Percentiles rank a stretch among this genome's conserved stretches.
phyloP scores from a whole-genome alignment of 2,329 filamentous ascomycete species.

The Diaporthe humulicola region DNA sequence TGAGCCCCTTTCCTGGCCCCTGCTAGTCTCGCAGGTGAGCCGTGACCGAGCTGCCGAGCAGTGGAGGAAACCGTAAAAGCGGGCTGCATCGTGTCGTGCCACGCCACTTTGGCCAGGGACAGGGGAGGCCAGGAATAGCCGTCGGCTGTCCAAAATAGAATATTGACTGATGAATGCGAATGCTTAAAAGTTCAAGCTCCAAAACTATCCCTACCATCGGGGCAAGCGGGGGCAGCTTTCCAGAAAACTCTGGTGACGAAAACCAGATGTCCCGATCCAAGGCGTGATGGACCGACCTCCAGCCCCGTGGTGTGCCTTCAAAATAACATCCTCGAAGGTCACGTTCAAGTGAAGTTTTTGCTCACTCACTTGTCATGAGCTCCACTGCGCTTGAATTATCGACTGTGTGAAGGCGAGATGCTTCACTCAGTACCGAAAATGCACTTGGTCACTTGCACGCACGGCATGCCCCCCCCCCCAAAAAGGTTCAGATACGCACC shows the following conservation, averaged over 20 bases:
- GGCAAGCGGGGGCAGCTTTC: too few species aligned
- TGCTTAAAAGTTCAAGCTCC: neutral
- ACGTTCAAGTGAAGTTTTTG: neutral
- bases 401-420: too few species aligned
- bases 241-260: neutral
- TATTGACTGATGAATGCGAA: neutral
- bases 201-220: neutral
- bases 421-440: neutral
- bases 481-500: neutral
- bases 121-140: slow-evolving; percentile 15
- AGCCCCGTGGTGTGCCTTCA: neutral
- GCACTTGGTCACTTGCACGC: neutral
- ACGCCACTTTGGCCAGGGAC: slow-evolving; percentile 1
- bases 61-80: slow-evolving; percentile 4
- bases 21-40: slow-evolving; percentile 6
- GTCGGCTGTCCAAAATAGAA: slow-evolving; percentile 23
- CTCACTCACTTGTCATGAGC: too few species aligned
- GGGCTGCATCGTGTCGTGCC: slow-evolving; percentile 3
- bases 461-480: neutral
- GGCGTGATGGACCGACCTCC: too few species aligned
- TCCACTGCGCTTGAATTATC: neutral
- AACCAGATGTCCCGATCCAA: neutral
- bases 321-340: neutral
- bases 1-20: slow-evolving; percentile 17
- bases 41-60: neutral